Percentiles rank a stretch among this genome's conserved stretches.
Evolutionary conservation across 2,329 filamentous ascomycete genomes (phyloP).

Genomic region (Alternaria conjuncta): DNA sequence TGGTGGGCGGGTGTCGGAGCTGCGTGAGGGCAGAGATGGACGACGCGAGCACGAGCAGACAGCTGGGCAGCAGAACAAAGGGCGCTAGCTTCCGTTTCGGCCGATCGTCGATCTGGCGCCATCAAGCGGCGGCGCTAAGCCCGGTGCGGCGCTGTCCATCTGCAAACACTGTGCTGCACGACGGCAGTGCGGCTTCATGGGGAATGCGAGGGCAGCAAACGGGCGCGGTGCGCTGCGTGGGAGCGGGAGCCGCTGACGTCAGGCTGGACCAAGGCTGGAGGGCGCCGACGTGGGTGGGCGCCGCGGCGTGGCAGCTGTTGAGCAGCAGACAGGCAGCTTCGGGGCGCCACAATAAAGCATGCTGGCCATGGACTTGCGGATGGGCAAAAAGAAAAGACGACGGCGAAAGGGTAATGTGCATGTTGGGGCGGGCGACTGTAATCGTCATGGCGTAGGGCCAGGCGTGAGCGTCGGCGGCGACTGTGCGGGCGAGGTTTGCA

Average conservation of each 20-base stretch:
- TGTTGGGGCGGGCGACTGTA: neutral
- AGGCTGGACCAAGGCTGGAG: neutral
- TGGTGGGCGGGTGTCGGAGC: neutral
- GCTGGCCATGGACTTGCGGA: neutral
- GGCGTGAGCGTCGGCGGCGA: constrained; percentile 10
- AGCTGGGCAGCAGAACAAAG: neutral
- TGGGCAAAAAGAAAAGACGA: constrained; percentile 3
- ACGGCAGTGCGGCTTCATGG: constrained; percentile 6
- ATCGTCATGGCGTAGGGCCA: constrained; percentile 6
- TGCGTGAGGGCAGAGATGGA: neutral
- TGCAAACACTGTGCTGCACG: neutral
- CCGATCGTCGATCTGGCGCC: constrained; percentile 10
- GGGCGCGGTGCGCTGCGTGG: neutral
- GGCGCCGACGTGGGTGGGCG: neutral
- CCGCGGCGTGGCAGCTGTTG: neutral
- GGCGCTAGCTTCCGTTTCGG: constrained; percentile 10
- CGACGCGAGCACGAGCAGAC: neutral
- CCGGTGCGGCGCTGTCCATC: neutral
- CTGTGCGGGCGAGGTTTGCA: constrained; percentile 15
- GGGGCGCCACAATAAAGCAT: constrained; percentile 7
- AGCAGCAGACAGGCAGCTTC: neutral
- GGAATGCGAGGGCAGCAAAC: neutral
- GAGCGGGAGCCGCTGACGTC: constrained; percentile 18
- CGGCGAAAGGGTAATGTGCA: constrained; percentile 11
- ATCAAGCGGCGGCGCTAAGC: constrained; percentile 4